Evolutionary conservation across 495 filamentous ascomycete species (phyloP), one percentile per base, ranked within the genome.

Genomic region (Bombardia bombarda): DNA sequence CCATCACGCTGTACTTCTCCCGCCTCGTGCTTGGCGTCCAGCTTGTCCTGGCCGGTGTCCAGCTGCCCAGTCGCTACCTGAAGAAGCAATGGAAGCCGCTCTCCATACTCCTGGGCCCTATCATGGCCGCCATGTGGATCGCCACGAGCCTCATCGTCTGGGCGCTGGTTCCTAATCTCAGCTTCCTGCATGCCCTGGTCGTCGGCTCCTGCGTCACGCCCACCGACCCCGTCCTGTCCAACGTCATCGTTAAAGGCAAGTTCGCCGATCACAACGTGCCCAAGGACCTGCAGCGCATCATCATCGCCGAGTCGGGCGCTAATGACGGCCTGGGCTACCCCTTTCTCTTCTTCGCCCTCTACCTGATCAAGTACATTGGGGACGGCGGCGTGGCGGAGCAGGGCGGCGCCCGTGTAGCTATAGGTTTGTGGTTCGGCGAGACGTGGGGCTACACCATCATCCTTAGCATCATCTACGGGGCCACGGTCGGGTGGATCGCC

Each of bases 301-400:
- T 95, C 50, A 78, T 90, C 39, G 88, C 89, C 0, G 89, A 97
- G 65, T 87, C 83, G 0, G 90, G 90, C 2, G 86, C 87, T 3
- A 95, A 95, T 58, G 89, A 95, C 60, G 89, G 90, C 0, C 73
- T 97, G n/a, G 89, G 90, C 0, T 93, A 93, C 53, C 90, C 89
- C 0, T 95, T 93, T 51, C 67, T 95, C 18, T 94, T 89, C 66
- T 70, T 95, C 38, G 79, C 83, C 2, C 66, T 97, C 36, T 95
- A 90, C 57, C 56, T 95, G 26, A 77, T 93, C 51, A 84, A 90
- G 63, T 90, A 86, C 52, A 70, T 67, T 3, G 77, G 76, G 2
- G 70, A 70, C 39, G 82, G 80, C 1, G 63, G 58, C 1, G 57
- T 35, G 14, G 43, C 45, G 7, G 58, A 57, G 42, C 1, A 62